Evolutionary conservation across 257 asterid genomes (phyloP).

Genomic region (Jaltomata sinuosa): DNA sequence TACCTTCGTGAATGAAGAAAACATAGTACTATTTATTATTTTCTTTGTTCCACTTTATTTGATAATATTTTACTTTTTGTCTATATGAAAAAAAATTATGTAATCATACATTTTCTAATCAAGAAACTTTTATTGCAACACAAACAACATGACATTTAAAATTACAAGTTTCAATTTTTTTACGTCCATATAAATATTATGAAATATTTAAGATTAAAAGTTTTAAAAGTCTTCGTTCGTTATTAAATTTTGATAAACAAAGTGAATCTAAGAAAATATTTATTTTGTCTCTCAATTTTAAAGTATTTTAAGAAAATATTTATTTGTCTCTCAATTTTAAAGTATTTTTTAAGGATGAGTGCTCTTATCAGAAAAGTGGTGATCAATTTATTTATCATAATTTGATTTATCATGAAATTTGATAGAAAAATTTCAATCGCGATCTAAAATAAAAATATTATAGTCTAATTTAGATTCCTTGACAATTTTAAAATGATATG

Average conservation of each 20-base stretch:
- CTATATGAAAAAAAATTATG: too few species aligned
- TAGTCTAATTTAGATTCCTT: not conserved
- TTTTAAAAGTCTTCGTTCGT: not conserved
- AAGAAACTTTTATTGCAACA: too few species aligned
- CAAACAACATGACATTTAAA: too few species aligned
- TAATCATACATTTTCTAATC: too few species aligned
- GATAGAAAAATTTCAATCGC: not conserved
- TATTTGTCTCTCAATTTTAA: too few species aligned
- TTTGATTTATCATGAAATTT: not conserved
- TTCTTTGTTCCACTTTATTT: too few species aligned
- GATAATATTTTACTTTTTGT: too few species aligned
- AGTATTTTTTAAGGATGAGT: not conserved
- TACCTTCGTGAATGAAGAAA: too few species aligned
- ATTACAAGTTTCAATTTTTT: too few species aligned
- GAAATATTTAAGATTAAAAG: not conserved
- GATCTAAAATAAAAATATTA: not conserved
- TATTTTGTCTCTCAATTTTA: not conserved
- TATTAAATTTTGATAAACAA: not conserved
- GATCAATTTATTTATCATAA: not conserved
- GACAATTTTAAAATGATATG: not conserved
- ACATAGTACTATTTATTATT: too few species aligned
- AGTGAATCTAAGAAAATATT: not conserved
- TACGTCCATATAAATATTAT: not conserved
- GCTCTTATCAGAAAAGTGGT: not conserved
- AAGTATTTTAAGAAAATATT: too few species aligned